Evolutionary conservation across 164 flowering plant genomes (phyloP), one percentile per base, ranked within the genome.

Genomic region (Sextonia rubra): DNA sequence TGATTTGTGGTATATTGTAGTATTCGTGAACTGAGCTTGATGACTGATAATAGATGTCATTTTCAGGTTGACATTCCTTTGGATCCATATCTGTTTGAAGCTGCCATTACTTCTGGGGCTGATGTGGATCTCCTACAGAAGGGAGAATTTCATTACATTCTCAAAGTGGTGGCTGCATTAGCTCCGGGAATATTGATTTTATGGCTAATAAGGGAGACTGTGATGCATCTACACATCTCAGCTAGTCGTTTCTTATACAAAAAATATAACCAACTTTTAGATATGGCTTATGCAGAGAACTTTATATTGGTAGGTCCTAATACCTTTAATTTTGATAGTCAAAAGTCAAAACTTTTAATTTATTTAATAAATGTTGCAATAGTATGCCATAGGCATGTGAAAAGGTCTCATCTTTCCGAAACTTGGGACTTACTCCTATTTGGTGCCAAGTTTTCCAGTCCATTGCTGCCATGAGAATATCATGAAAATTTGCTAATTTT

Each of bases 81-180:
- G 49, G 99, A 95, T 80, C 99, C 99, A 2, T 81, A 85, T 82
- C 80, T 95, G 82, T 95, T 95, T 87, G 99, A 91, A 83, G 82
- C 75, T 24, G 89, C 93, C 79, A 73, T 94, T 49, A 84, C 86
- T 75, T 87, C 99, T 71, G 99, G 97, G 75, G 98, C 80, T 83
- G 99, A 95, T 82, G 98, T 95, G 48, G 99, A 95, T 83, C 92
- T 92, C 65, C 90, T 93, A 76, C 94, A 93, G 83, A 90, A 86
- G 80, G 78, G 85, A 68, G 94, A 90, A 80, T 83, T 89, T 62
- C 88, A 93, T 81, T 95, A 95, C 77, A 79, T 93, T 74, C 69
- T 93, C 24, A 82, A 85, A 76, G 86, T 89, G 77, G 66, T 89
- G 47, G 71, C 89, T 78, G 94, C 94, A 49, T 80, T 93, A 73